These are phyloP conservation scores for Bassia scoparia DNA, from an alignment of 148 eudicot species.

Conservation along the genomic window DNA sequence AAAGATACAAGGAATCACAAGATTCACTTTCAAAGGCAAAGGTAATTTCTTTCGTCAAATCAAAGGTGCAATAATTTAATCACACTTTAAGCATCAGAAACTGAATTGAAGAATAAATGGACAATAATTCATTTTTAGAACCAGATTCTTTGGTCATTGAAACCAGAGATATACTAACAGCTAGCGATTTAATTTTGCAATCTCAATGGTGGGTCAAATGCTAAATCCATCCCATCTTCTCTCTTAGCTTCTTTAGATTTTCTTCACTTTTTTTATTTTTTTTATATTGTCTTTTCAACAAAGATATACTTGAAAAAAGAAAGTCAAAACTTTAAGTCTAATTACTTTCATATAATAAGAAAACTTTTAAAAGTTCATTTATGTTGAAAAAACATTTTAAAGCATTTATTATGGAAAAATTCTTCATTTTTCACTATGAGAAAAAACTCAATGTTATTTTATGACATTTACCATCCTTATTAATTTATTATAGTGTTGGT, in stretches of 20 bases:
- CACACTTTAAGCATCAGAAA: constrained; percentile 30
- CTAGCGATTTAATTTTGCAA: constrained; percentile 16
- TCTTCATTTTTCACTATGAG: too few relatives aligned
- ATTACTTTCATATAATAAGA: constrained; percentile 3
- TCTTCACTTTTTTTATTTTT: neutral
- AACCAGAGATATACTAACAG: constrained; percentile 15
- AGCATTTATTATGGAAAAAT: too few relatives aligned
- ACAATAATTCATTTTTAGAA: constrained; percentile 33
- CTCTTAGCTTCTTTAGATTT: neutral
- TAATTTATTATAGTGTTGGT: too few relatives aligned
- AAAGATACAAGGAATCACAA: constrained; percentile 26
- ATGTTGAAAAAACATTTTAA: too few relatives aligned
- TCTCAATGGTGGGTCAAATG: constrained; percentile 17
- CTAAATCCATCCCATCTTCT: neutral
- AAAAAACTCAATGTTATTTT: too few relatives aligned
- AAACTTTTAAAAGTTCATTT: too few relatives aligned
- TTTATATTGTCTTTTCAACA: neutral
- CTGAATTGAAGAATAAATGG: constrained; percentile 11
- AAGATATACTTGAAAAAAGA: neutral
- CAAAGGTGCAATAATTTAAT: constrained; percentile 25
- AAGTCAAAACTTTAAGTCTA: neutral
- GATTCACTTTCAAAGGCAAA: constrained; percentile 19
- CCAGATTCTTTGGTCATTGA: constrained; percentile 23
- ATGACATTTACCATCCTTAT: too few relatives aligned
- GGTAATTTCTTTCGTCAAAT: constrained; percentile 16